Percentiles rank a stretch among this genome's conserved stretches.
phyloP scores from a whole-genome alignment of 441 rosid genomes.

The Lepidium campestre region DNA sequence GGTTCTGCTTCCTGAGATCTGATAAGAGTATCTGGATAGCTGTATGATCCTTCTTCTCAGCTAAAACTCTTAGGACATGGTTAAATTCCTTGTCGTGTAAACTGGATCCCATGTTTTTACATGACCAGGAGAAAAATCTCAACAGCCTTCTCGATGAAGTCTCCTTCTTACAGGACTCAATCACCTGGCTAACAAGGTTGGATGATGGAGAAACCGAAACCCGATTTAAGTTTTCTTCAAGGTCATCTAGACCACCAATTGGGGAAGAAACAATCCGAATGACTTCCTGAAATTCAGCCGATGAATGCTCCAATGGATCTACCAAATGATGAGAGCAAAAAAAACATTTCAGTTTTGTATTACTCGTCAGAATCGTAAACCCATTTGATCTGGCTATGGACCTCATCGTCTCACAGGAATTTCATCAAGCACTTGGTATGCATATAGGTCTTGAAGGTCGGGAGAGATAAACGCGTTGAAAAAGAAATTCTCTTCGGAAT shows the following conservation, averaged over 20 bases:
- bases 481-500: background rate
- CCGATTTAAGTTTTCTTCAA: slow-evolving; percentile 47
- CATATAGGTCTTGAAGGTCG: background rate
- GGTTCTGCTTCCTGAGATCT: slow-evolving; percentile 51
- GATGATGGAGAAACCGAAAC: slow-evolving; percentile 35
- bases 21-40: slow-evolving; percentile 61
- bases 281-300: slow-evolving; percentile 37
- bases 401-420: slow-evolving; percentile 25
- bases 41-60: slow-evolving; percentile 62
- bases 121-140: slow-evolving; percentile 79
- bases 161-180: slow-evolving; percentile 48
- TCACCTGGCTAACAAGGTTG: slow-evolving; percentile 36
- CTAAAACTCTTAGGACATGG: slow-evolving; percentile 53
- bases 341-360: background rate
- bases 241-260: slow-evolving; percentile 68
- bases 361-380: slow-evolving; percentile 10
- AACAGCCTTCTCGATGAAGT: slow-evolving; percentile 64
- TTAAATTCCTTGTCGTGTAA: slow-evolving; percentile 57
- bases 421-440: slow-evolving; percentile 31
- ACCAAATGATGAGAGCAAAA: slow-evolving; percentile 22
- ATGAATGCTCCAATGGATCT: background rate
- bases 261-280: slow-evolving; percentile 48
- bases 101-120: slow-evolving; percentile 31
- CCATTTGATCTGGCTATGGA: slow-evolving; percentile 20
- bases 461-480: background rate